phyloP scores from a whole-genome alignment of 495 filamentous ascomycete species.

The Trypethelium eluteriae region DNA sequence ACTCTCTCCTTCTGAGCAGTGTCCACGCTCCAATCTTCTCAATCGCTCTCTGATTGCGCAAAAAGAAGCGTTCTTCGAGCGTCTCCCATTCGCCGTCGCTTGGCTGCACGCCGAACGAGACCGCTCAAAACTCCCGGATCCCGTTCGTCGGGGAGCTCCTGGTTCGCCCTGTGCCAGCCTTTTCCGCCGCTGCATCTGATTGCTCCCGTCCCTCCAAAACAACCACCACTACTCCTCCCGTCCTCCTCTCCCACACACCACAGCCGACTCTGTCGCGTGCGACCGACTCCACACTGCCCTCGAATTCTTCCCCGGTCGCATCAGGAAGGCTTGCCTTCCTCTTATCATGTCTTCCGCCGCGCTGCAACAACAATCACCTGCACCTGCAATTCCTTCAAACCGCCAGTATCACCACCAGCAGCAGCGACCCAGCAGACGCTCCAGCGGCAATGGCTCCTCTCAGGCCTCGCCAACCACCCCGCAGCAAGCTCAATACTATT shows the following conservation, averaged over 20 bases:
- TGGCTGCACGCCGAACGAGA: not conserved
- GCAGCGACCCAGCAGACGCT: slow-evolving; percentile 21
- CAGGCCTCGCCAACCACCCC: slow-evolving; percentile 39
- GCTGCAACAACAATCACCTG: slow-evolving; percentile 33
- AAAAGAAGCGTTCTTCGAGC: not conserved
- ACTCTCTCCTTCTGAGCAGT: not conserved
- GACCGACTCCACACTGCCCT: not conserved
- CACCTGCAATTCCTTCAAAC: slow-evolving; percentile 25
- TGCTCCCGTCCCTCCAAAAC: slow-evolving; percentile 11
- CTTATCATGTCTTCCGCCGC: slow-evolving; percentile 36
- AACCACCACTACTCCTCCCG: not conserved
- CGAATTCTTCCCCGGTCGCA: not conserved
- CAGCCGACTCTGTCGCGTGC: not conserved
- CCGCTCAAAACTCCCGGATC: not conserved
- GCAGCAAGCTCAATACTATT: slow-evolving; percentile 35
- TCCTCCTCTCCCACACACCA: not conserved
- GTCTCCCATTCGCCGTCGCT: not conserved
- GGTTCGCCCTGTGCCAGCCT: slow-evolving; percentile 9
- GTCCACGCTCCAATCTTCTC: not conserved
- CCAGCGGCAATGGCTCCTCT: slow-evolving; percentile 41
- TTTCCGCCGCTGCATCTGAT: slow-evolving; percentile 10
- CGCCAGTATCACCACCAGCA: slow-evolving; percentile 31
- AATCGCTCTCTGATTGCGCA: not conserved
- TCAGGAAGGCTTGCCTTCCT: not conserved
- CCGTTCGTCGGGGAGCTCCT: not conserved